Evolutionary conservation across 306 rosid genomes (phyloP), one percentile per base, ranked within the genome.

Genomic region (Hylodesmum podocarpum): DNA sequence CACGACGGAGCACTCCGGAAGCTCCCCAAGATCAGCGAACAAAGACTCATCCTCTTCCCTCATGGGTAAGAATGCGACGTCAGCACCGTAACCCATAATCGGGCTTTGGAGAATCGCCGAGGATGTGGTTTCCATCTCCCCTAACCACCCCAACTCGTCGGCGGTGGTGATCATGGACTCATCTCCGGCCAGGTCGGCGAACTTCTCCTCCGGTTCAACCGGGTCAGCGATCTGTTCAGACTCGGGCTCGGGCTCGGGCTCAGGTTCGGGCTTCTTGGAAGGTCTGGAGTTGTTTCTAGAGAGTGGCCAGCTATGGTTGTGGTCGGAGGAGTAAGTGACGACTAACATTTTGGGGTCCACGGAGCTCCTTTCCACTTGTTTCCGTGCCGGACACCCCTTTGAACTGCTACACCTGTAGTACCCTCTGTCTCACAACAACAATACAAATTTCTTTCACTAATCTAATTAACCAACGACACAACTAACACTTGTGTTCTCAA

Each of bases 301-400:
- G 49, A 87, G 40, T 11, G 97, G 97, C 93, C 89, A 89, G 6
- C 97, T 84, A 63, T 95, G 99, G 73, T 92, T 95, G 82, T 95
- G 99, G 3, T 95, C 99, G 65, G 87, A 78, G 15, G 97, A 84
- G 88, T 95, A 95, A 9, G 99, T 90, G 50, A 95, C 85, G 25
- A 92, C 75, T 25, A 95, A 83, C 97, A 86, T 95, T 28, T 96
- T 86, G 80, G 99, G 99, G 80, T 95, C 97, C 84, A 71, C 41
- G 1, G 89, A 85, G 80, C 93, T 92, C 67, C 94, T 90, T 80
- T 95, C 98, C 8, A 95, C 98, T 80, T 95, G 98, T 53, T 95
- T 95, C 77, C 98, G 85, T 2, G 99, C 99, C 0, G 99, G 99
- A 41, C 99, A 95, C 0, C 99, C 99, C 65, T 95, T 95, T 1